Evolutionary conservation across 768 basidiomycete species (phyloP), one percentile per base, ranked within the genome.

Genomic region (Russula abietina): DNA sequence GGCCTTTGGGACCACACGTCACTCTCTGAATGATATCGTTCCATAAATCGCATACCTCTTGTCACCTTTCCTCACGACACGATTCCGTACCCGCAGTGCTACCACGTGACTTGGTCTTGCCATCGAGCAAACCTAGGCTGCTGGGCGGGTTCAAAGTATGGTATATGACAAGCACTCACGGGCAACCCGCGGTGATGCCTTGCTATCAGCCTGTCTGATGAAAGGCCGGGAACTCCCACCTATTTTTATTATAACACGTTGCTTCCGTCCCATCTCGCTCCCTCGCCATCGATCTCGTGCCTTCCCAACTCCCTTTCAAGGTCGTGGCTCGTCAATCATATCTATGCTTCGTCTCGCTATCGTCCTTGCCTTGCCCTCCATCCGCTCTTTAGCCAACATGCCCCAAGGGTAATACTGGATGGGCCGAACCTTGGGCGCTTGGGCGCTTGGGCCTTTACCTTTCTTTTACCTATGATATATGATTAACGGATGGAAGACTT

Each of bases 371-470:
- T 64, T 64, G 17, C 43, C 55, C n/a, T 14, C 38, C 8, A 30
- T 64, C 46, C 59, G 17, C 46, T 64, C 63, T 32, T 60, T 63
- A 22, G 56, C 61, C n/a, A n/a, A n/a, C n/a, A n/a, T n/a, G n/a
- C n/a, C 19, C 41, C 7, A 43, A 43, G 19, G 17, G 41, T 1
- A 39, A 16, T 16, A 39, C 2, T 16, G 16, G 4, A 0, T 4
- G 14, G 38, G 38, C 43, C 9, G 43, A 45, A 45, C n/a, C 39
- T 45, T 17, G 19, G n/a, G n/a, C n/a, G n/a, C n/a, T n/a, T n/a
- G n/a, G n/a, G n/a, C n/a, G n/a, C n/a, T n/a, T n/a, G n/a, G n/a
- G 3, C 43, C 43, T 8, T 45, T 45, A n/a, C 43, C 19, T 45
- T 11, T n/a, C 43, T 45, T 45, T n/a, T 45, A 19, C 19, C 41